Conservation (phyloP, 2,329 filamentous ascomycete genomes). For the Plectosphaerella plurivora region DNA sequence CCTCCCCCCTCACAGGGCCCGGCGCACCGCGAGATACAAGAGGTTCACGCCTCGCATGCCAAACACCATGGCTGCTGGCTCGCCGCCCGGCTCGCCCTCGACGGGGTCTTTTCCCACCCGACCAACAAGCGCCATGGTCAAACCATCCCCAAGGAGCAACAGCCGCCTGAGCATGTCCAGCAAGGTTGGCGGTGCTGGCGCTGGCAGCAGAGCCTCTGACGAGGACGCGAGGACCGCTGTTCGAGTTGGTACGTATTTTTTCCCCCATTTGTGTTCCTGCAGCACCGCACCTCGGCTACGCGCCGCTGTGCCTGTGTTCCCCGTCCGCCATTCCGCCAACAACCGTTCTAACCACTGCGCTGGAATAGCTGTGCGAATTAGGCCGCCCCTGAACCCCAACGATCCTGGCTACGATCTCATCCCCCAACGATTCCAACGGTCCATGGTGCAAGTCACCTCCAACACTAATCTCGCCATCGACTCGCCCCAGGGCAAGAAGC, state of each 20-base stretch:
- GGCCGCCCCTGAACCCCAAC: conserved; percentile 74
- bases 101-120: conserved; percentile 50
- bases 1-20: conserved; percentile 2
- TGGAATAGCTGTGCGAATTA: conserved; percentile 78
- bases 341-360: conserved; percentile 7
- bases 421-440: conserved; percentile 88
- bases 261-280: background rate
- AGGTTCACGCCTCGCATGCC: conserved; percentile 12
- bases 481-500: conserved; percentile 84
- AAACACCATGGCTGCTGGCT: conserved; percentile 53
- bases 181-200: conserved; percentile 64
- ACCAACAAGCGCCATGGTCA: conserved; percentile 78
- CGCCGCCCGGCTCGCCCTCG: conserved; percentile 62
- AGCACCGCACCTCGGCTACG: background rate
- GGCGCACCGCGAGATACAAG: conserved; percentile 1
- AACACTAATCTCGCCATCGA: conserved; percentile 84
- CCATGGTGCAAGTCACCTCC: conserved; percentile 86
- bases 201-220: conserved; percentile 78
- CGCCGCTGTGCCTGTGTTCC: background rate
- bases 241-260: conserved; percentile 78
- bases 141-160: conserved; percentile 66
- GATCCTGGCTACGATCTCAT: conserved; percentile 95
- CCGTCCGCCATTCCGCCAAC: background rate
- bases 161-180: conserved; percentile 84
- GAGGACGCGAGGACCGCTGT: conserved; percentile 88